Base-by-base conservation (phyloP, 2,329 filamentous ascomycete genomes). In the Verticillium nubilum region DNA sequence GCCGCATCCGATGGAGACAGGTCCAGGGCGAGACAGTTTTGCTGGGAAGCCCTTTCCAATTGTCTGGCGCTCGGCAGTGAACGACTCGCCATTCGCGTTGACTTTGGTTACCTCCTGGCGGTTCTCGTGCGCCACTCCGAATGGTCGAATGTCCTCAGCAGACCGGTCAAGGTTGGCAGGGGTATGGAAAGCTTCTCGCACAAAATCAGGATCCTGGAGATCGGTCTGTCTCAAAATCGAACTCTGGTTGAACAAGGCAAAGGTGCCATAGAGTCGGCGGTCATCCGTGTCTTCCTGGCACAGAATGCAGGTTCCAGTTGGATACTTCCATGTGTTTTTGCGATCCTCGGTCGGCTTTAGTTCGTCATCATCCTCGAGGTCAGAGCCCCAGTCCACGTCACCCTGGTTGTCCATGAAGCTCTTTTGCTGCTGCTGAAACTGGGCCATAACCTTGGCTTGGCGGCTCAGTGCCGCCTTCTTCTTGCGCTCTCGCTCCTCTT, bases 201-300 rank as follows among this genome's bases (percentile, higher is more conserved):
- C 86, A 73, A 92, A 92, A 68, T 96, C 92, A 1, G 85, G 77
- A 70, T 97, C 91, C 58, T 89, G 80, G 35, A 94, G 80, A 67
- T 96, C 87, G 0, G 95, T 99, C 69, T 96, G 89, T 25, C 95
- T 87, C 58, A 98, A 76, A 58, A 99, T 90, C 33, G 85, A 87
- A 70, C 92, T 98, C 68, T 97, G 87, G 23, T 87, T 91, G 61
- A 99, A 83, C 66, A 96, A 86, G 2, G 91, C 92, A 76, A 99
- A 98, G 0, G 94, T 97, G 61, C 95, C 95, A 70, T 96, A 98
- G 1, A 98, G 81, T 47, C 88, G 86, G 13, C 88, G 87, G 64
- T 98, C 94, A 67, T 94, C 92, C 2, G 92, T 95, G 66, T 97
- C 92, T 74, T 99, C 96, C 73, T 98, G 95, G 69, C 95, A 99